Evolutionary conservation across 768 basidiomycete genomes (phyloP).

Genomic region (Lentinula guzmanii): DNA sequence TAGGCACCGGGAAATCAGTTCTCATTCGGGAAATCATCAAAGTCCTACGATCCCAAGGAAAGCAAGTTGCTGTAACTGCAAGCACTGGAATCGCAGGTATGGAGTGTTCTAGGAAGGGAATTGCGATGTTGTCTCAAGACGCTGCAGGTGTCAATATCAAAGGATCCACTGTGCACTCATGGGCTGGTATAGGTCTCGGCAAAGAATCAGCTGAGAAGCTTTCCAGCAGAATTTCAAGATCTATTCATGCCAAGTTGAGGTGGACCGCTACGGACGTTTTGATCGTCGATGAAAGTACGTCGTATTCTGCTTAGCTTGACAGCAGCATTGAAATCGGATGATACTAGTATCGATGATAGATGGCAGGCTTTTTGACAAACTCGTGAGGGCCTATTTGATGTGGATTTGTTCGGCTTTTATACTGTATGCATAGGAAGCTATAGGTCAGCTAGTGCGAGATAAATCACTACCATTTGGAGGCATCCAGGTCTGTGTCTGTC

Average conservation of each 20-base stretch:
- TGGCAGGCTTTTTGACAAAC: slow-evolving; percentile 61
- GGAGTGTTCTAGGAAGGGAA: too few species aligned
- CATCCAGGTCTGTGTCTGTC: slow-evolving; percentile 40
- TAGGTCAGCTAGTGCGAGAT: slow-evolving; percentile 35
- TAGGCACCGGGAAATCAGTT: slow-evolving; percentile 70
- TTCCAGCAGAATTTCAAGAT: slow-evolving; percentile 23
- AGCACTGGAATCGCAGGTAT: slow-evolving; percentile 52
- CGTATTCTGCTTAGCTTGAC: neutral
- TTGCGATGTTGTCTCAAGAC: neutral
- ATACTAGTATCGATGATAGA: slow-evolving; percentile 70
- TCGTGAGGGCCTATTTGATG: slow-evolving; percentile 29
- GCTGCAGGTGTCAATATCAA: slow-evolving; percentile 54
- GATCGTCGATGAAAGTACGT: slow-evolving; percentile 68
- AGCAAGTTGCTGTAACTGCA: slow-evolving; percentile 53
- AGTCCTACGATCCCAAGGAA: slow-evolving; percentile 18
- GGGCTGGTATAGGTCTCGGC: slow-evolving; percentile 60
- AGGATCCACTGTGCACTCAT: slow-evolving; percentile 62
- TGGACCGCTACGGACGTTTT: slow-evolving; percentile 52
- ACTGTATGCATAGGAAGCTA: slow-evolving; percentile 31
- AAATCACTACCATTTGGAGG: slow-evolving; percentile 54
- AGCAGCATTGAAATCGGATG: neutral
- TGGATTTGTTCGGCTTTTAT: neutral
- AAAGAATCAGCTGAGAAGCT: slow-evolving; percentile 40
- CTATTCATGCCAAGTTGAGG: slow-evolving; percentile 19
- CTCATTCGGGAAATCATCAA: slow-evolving; percentile 57